These are phyloP conservation scores for Fusarium denticulatum DNA, from an alignment of 2,329 filamentous ascomycete species.

Conservation along the genomic window DNA sequence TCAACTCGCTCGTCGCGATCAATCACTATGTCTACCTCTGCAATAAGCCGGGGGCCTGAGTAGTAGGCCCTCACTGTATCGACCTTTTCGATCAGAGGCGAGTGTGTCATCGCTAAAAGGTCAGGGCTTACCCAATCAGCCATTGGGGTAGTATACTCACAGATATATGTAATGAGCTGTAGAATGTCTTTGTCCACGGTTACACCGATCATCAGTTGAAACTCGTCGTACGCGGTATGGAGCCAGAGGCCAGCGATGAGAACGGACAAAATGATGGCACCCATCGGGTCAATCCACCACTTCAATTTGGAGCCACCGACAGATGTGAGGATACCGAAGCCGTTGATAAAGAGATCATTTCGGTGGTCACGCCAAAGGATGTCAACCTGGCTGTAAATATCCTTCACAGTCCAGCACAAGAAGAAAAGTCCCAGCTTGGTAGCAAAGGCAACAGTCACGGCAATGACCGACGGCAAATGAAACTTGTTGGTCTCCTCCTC, in stretches of 20 bases:
- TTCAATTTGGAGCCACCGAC: conserved; percentile 85
- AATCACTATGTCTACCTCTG: conserved; percentile 98
- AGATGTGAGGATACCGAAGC: conserved; percentile 88
- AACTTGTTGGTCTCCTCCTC: conserved; percentile 69
- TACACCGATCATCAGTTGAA: conserved; percentile 89
- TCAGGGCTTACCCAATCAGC: background rate
- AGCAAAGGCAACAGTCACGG: conserved; percentile 82
- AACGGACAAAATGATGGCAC: conserved; percentile 83
- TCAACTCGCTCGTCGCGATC: conserved; percentile 75
- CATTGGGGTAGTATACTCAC: conserved; percentile 59
- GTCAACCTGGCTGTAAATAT: conserved; percentile 89
- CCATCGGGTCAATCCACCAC: conserved; percentile 97
- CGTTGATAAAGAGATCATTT: conserved; percentile 97
- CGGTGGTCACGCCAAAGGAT: conserved; percentile 98
- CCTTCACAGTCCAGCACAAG: conserved; percentile 90
- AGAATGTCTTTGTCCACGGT: conserved; percentile 85
- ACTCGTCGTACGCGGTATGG: conserved; percentile 86
- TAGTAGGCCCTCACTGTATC: conserved; percentile 97
- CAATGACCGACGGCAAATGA: conserved; percentile 84
- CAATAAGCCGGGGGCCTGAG: conserved; percentile 85
- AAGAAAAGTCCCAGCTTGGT: conserved; percentile 87
- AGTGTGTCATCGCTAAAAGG: background rate
- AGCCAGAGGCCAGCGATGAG: conserved; percentile 86
- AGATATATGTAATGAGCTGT: conserved; percentile 90
- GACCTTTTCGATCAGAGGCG: conserved; percentile 50